Conservation (phyloP, 2,329 filamentous ascomycete species). For the Neonectria sp. region DNA sequence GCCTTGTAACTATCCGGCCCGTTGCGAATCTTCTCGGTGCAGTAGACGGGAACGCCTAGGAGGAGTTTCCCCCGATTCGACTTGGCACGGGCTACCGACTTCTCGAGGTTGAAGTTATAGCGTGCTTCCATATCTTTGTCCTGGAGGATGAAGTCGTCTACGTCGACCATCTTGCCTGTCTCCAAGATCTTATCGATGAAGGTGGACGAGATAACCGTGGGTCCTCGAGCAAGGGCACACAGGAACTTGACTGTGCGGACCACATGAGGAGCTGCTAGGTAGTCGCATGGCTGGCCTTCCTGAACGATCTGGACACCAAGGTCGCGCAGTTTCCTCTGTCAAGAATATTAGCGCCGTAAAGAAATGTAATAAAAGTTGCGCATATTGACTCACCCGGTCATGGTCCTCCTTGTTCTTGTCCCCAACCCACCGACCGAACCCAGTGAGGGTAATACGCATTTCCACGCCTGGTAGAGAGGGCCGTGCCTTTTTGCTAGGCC, state of each 20-base stretch:
- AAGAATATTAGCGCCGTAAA: slow-evolving; percentile 36
- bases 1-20: slow-evolving; percentile 87
- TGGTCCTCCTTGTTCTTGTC: slow-evolving; percentile 81
- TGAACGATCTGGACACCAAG: slow-evolving; percentile 86
- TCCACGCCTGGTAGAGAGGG: slow-evolving; percentile 73
- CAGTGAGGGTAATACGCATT: slow-evolving; percentile 86
- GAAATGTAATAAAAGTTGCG: slow-evolving; percentile 16
- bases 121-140: slow-evolving; percentile 82
- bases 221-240: slow-evolving; percentile 85
- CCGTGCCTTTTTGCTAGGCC: slow-evolving; percentile 74
- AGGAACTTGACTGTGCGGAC: slow-evolving; percentile 96
- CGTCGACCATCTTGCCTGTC: slow-evolving; percentile 74
- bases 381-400: slow-evolving; percentile 77
- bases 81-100: slow-evolving; percentile 79
- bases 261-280: slow-evolving; percentile 88
- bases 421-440: slow-evolving; percentile 85
- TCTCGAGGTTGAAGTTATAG: slow-evolving; percentile 78
- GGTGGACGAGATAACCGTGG: slow-evolving; percentile 80
- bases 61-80: slow-evolving; percentile 84
- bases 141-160: slow-evolving; percentile 76
- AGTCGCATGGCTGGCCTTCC: slow-evolving; percentile 83
- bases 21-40: slow-evolving; percentile 83
- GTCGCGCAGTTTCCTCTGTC: slow-evolving; percentile 83
- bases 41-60: slow-evolving; percentile 84
- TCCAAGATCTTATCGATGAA: slow-evolving; percentile 87